phyloP scores from a whole-genome alignment of 1,284 basidiomycete genomes.

The Xerocomus alliaceus region DNA sequence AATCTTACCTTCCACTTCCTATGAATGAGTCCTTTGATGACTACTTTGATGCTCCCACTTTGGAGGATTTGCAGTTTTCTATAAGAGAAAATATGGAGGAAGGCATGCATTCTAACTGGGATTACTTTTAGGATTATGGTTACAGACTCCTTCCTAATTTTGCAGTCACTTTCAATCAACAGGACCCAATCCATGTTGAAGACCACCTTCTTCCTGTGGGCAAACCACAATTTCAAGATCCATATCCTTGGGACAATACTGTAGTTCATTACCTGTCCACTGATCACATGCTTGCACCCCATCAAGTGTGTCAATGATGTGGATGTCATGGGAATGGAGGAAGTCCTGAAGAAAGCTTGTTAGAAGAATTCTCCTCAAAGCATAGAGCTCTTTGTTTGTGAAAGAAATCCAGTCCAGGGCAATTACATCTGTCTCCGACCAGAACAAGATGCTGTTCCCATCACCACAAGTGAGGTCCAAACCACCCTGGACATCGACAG shows the following conservation, averaged over 20 bases:
- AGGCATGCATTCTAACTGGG: not conserved
- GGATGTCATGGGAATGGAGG: slow-evolving; percentile 8
- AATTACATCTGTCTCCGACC: slow-evolving; percentile 11
- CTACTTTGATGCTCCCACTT: not conserved
- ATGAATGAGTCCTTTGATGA: slow-evolving; percentile 7
- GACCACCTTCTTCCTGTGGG: slow-evolving; percentile 11
- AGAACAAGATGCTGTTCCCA: not conserved
- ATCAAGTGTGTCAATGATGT: slow-evolving; percentile 3
- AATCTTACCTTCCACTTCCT: not conserved
- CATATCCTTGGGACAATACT: slow-evolving; percentile 1
- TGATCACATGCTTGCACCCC: not conserved
- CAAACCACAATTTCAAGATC: not conserved
- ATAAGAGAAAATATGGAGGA: not conserved
- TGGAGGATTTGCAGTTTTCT: not conserved
- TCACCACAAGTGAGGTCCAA: slow-evolving; percentile 1
- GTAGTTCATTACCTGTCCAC: not conserved
- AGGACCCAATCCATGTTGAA: not conserved
- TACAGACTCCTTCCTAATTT: slow-evolving; percentile 11
- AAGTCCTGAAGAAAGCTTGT: not conserved
- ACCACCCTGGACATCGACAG: slow-evolving; percentile 18
- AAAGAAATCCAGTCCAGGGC: slow-evolving; percentile 1
- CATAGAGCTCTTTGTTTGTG: slow-evolving; percentile 4
- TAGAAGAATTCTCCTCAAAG: not conserved
- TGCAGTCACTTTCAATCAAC: slow-evolving; percentile 5
- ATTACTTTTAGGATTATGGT: slow-evolving; percentile 13